Conservation (phyloP, 192 early-diverging fungal species). For the Coemansia sp. region DNA sequence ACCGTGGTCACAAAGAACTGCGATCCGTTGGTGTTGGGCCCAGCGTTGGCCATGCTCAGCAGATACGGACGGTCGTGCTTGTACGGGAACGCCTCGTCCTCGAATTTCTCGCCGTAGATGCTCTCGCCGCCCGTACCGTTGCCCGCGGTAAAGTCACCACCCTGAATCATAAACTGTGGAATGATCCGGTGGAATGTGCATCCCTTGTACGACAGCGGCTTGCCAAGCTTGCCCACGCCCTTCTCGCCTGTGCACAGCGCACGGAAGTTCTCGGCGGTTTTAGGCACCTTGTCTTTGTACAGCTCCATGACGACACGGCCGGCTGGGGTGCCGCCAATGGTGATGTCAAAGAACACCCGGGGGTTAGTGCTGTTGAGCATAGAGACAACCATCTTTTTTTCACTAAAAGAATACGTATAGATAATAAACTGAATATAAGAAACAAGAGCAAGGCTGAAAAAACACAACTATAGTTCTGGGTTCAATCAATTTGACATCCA, state of each 20-base stretch:
- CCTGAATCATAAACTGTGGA: slow-evolving; percentile 78
- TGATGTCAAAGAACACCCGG: slow-evolving; percentile 58
- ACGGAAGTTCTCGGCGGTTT: slow-evolving; percentile 96
- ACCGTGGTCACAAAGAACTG: slow-evolving; percentile 95
- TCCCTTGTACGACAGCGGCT: slow-evolving; percentile 69
- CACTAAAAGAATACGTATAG: neutral
- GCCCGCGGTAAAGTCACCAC: slow-evolving; percentile 71
- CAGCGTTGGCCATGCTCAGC: slow-evolving; percentile 73
- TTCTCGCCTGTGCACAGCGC: slow-evolving; percentile 96
- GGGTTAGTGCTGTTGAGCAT: slow-evolving; percentile 53
- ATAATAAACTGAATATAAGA: slow-evolving; percentile 4
- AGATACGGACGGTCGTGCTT: slow-evolving; percentile 67
- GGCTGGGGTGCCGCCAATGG: slow-evolving; percentile 42
- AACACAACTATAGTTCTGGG: neutral
- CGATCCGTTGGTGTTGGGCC: slow-evolving; percentile 72
- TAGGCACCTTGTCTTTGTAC: slow-evolving; percentile 59
- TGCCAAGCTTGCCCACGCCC: slow-evolving; percentile 62
- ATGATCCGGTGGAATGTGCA: slow-evolving; percentile 71
- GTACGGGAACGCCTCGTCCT: slow-evolving; percentile 89
- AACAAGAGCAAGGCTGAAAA: neutral
- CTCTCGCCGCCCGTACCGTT: slow-evolving; percentile 77
- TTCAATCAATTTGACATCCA: neutral
- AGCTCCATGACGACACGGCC: slow-evolving; percentile 63
- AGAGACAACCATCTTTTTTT: slow-evolving; percentile 20
- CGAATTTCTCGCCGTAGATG: slow-evolving; percentile 84